Percentiles rank a stretch among this genome's conserved stretches.
phyloP scores from a whole-genome alignment of 164 flowering plant species.

The Cinnamomum chago region DNA sequence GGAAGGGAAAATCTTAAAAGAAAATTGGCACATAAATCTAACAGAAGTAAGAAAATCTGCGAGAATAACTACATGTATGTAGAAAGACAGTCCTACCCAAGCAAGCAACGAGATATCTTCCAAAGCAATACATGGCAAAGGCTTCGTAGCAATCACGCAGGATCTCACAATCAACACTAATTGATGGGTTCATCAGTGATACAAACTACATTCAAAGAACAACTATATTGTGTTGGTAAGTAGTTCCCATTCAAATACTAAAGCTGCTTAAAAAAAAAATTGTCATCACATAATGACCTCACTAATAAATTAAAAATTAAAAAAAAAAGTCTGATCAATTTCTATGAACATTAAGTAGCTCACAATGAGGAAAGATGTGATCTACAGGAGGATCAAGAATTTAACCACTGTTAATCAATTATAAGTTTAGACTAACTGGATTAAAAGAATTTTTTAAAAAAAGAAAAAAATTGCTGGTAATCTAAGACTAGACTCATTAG shows the following conservation, averaged over 20 bases:
- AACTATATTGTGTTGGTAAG: constrained; percentile 1
- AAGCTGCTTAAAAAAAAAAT: background rate
- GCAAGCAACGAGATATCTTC: constrained; percentile 93
- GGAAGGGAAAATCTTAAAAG: background rate
- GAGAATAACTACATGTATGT: background rate
- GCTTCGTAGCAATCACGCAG: constrained; percentile 97
- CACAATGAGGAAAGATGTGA: background rate
- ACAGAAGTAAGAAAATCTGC: background rate
- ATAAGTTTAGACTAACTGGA: background rate
- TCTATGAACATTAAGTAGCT: background rate
- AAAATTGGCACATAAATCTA: background rate
- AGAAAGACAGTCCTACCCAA: constrained; percentile 58
- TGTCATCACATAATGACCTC: background rate
- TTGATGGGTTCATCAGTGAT: constrained; percentile 72
- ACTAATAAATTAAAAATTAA: background rate
- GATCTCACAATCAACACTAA: constrained; percentile 79
- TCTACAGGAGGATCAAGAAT: background rate
- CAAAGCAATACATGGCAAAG: constrained; percentile 99
- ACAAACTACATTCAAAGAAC: constrained; percentile 50
- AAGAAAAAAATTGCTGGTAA: background rate
- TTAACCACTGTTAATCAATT: background rate
- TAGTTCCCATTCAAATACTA: background rate
- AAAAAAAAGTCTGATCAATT: too few relatives aligned
- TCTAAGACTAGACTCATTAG: background rate
- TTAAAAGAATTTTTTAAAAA: background rate